Base-by-base conservation (phyloP, 2,329 filamentous ascomycete genomes). In the Apiospora sp. region DNA sequence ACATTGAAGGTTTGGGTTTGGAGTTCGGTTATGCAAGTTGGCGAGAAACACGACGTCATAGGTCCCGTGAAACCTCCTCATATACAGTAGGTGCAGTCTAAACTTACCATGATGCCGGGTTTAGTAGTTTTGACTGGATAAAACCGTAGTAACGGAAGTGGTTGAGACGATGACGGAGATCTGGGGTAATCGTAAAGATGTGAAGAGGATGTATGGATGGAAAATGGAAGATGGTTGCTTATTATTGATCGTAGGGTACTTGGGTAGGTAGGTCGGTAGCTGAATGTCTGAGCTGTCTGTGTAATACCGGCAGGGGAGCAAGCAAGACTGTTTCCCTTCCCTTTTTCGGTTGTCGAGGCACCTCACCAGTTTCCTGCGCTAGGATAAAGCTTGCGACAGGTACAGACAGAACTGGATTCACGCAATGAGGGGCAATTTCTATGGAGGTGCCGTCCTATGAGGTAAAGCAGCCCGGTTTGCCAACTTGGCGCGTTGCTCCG, bases 31-130 rank as follows among this genome's bases (percentile, higher is more conserved):
- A 49, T 49, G 44, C 27, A 30, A 30, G 27, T 30, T 30, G 27
- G 27, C 67, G 27, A 5, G 24, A 44, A 49, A 49, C 67, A 69
- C 27, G 67, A 49, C 67, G 67, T 69, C 67, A 69, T 69, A 69
- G 67, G 67, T 37, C 37, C 44, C 44, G 34, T 30, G 19, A n/a
- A 49, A 5, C 67, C 24, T 48, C 30, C 30, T 37, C 34, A 19
- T 41, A 19, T n/a, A n/a, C n/a, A n/a, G n/a, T n/a, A 64, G 58
- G 34, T 41, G 22, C 8, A 13, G 58, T 41, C 30, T 64, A 3
- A 49, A 69, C 67, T 49, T 69, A 69, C 67, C 67, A 69, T 69
- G 58, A 64, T 64, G 34, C n/a, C 58, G 58, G 58, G 58, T 64
- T 64, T 64, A 19, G 34, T 64, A 64, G 24, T 19, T 64, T n/a